phyloP scores from a whole-genome alignment of 306 rosid genomes.

The Dicorynia guianensis region DNA sequence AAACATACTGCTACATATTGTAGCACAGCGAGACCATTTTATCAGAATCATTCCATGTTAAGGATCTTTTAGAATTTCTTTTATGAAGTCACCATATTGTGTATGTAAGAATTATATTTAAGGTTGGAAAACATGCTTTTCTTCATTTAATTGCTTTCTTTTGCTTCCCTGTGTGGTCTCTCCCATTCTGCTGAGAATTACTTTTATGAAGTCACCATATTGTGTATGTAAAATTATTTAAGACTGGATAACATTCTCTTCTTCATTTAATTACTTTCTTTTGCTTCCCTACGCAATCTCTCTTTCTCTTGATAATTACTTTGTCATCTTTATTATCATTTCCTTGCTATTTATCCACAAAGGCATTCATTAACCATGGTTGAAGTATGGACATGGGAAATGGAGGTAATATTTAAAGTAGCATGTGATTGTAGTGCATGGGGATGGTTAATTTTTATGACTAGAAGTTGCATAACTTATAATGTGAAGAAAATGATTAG shows the following conservation, averaged over 20 bases:
- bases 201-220: background rate
- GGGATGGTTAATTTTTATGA: background rate
- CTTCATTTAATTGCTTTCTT: no score
- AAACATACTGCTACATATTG: background rate
- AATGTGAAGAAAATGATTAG: background rate
- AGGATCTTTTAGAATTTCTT: no score
- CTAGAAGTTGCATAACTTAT: background rate
- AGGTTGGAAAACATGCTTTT: background rate
- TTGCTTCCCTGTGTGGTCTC: no score
- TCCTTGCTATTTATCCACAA: no score
- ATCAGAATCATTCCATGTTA: no score
- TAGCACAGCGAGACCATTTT: background rate
- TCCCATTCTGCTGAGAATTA: no score
- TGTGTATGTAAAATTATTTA: conserved; percentile 1
- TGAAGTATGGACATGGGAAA: background rate
- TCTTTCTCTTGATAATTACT: no score
- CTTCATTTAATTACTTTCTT: no score
- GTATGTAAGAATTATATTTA: conserved; percentile 6
- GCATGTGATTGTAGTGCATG: background rate
- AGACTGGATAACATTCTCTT: background rate
- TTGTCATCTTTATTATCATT: no score
- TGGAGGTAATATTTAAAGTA: background rate
- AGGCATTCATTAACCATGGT: background rate
- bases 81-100: background rate
- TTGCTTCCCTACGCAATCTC: no score